These are phyloP conservation scores for Puya raimondii DNA, from an alignment of 176 grass and related monocot species.

Conservation along the genomic window DNA sequence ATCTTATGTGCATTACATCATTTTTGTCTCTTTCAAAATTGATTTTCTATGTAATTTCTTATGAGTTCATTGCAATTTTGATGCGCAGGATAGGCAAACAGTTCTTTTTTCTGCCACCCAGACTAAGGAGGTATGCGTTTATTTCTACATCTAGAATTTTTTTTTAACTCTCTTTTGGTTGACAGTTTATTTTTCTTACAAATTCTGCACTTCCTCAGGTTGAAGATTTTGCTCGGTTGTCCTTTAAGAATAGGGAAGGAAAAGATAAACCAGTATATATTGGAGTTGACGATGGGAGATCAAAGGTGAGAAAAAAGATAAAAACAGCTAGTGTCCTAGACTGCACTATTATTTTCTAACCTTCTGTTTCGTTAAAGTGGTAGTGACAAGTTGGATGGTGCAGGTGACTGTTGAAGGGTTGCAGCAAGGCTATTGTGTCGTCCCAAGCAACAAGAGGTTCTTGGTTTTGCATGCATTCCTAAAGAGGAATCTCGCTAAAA, in stretches of 20 bases:
- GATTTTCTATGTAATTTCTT: constrained; percentile 8
- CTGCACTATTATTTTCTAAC: not conserved
- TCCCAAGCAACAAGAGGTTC: constrained; percentile 71
- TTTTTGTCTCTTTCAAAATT: constrained; percentile 1
- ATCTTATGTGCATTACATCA: not conserved
- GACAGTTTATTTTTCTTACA: constrained; percentile 4
- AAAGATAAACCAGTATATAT: constrained; percentile 79
- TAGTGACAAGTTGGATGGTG: constrained; percentile 24
- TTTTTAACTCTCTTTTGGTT: constrained; percentile 4
- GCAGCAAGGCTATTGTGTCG: constrained; percentile 84
- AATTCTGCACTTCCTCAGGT: constrained; percentile 36
- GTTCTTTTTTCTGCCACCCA: constrained; percentile 98
- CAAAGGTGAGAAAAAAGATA: constrained; percentile 68
- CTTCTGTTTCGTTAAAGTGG: not conserved
- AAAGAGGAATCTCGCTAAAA: constrained; percentile 72
- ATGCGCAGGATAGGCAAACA: constrained; percentile 79
- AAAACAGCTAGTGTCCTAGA: constrained; percentile 7
- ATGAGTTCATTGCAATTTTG: constrained; percentile 5
- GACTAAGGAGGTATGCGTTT: constrained; percentile 50
- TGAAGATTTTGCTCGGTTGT: constrained; percentile 82
- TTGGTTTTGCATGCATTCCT: constrained; percentile 93
- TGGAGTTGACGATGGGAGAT: constrained; percentile 74
- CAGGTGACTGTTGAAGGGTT: constrained; percentile 93
- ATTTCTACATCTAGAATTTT: constrained; percentile 14
- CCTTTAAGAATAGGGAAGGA: constrained; percentile 84